These are phyloP conservation scores for Microdochium bolleyi DNA, from an alignment of 2,329 filamentous ascomycete species.

Conservation along the genomic window DNA sequence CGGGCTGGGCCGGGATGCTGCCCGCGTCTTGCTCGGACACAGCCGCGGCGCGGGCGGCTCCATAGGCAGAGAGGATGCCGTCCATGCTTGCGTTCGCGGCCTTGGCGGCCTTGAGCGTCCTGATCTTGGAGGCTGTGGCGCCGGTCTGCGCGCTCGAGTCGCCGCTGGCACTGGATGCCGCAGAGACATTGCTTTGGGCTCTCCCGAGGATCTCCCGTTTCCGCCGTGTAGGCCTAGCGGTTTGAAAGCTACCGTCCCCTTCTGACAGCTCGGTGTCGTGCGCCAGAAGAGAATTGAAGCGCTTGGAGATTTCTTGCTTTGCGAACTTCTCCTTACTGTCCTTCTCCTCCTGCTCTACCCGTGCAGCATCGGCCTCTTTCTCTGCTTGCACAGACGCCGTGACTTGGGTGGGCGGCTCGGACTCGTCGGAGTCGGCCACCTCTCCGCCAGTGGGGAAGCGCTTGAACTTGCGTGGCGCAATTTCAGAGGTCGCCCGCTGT, in stretches of 20 bases:
- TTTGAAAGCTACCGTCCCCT: conserved; percentile 2
- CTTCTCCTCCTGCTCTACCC: conserved; percentile 10
- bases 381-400: conserved; percentile 3
- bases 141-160: conserved; percentile 22
- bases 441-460: conserved; percentile 26
- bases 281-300: conserved; percentile 14
- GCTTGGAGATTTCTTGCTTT: conserved; percentile 13
- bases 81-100: conserved; percentile 8
- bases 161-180: conserved; percentile 33
- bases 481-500: background rate
- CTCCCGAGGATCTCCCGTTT: conserved; percentile 48
- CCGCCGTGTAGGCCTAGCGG: conserved; percentile 11
- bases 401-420: conserved; percentile 8
- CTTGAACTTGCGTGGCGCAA: conserved; percentile 16
- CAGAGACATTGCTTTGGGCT: conserved; percentile 49
- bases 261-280: conserved; percentile 5
- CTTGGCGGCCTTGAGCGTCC: background rate
- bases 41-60: conserved; percentile 2
- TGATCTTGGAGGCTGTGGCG: background rate
- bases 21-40: conserved; percentile 4
- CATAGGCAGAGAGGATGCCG: conserved; percentile 3
- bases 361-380: background rate
- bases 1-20: conserved; percentile 22
- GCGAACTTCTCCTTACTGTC: conserved; percentile 1
- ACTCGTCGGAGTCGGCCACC: conserved; percentile 33